phyloP scores from a whole-genome alignment of 768 basidiomycete genomes.

The Floccularia luteovirens region DNA sequence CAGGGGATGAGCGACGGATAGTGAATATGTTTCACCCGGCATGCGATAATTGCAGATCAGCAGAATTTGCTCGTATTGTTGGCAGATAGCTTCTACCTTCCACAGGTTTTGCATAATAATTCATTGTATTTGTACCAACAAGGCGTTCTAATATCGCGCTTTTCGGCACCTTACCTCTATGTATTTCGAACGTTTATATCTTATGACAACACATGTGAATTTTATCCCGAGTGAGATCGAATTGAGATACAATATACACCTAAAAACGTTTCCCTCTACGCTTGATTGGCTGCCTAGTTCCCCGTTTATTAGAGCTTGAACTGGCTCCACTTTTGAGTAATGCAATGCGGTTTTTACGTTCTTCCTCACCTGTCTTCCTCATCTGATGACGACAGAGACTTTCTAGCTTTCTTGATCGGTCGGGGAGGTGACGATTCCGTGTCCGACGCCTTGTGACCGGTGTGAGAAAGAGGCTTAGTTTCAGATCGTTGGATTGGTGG shows the following conservation, averaged over 20 bases:
- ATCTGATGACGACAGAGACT: constrained; percentile 28
- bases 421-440: constrained; percentile 46
- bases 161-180: not conserved
- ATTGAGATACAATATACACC: not conserved
- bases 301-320: constrained; percentile 27
- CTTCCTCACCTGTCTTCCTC: constrained; percentile 58
- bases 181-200: not conserved
- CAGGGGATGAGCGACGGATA: constrained; percentile 45
- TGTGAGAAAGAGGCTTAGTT: constrained; percentile 8
- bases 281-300: constrained; percentile 67
- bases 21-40: constrained; percentile 59
- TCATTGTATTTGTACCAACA: constrained; percentile 1
- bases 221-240: not conserved
- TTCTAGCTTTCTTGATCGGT: constrained; percentile 44
- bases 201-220: not conserved
- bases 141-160: not conserved
- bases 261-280: constrained; percentile 72
- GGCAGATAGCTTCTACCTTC: constrained; percentile 7
- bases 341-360: constrained; percentile 32
- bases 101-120: not conserved
- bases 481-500: not conserved
- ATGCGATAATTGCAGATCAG: constrained; percentile 47
- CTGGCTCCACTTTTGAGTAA: constrained; percentile 30
- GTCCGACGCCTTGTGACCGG: constrained; percentile 19
- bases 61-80: constrained; percentile 23